Percentiles rank a stretch among this genome's conserved stretches.
phyloP scores from a whole-genome alignment of 495 filamentous ascomycete species.

The Talaromyces adpressus region DNA sequence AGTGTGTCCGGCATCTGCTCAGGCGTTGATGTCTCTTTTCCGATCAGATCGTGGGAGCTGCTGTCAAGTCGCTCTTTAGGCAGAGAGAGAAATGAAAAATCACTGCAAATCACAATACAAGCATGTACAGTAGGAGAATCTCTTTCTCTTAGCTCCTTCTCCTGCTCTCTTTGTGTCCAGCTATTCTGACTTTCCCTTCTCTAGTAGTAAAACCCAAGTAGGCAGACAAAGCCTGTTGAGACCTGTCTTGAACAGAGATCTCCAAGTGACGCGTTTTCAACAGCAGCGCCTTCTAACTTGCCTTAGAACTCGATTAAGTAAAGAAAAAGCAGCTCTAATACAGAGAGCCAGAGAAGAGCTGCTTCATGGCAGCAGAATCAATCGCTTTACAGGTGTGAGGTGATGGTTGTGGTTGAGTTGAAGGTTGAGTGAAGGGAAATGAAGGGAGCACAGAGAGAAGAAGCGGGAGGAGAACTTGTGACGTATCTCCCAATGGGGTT shows the following conservation, averaged over 20 bases:
- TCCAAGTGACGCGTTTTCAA: background rate
- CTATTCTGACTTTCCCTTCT: background rate
- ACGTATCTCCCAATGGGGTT: background rate
- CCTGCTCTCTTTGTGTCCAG: background rate
- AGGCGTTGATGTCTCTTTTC: background rate
- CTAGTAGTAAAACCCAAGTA: background rate
- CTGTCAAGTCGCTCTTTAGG: slow-evolving; percentile 2
- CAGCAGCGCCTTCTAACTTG: slow-evolving; percentile 7
- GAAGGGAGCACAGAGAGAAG: slow-evolving; percentile 13
- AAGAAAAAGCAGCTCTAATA: slow-evolving; percentile 28
- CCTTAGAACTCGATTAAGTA: slow-evolving; percentile 20
- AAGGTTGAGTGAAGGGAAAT: slow-evolving; percentile 15
- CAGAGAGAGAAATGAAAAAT: background rate
- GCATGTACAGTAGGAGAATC: slow-evolving; percentile 8
- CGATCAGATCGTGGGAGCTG: background rate
- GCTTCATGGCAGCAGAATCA: slow-evolving; percentile 32
- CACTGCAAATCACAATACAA: slow-evolving; percentile 1
- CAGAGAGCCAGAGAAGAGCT: slow-evolving; percentile 28
- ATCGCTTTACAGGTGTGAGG: slow-evolving; percentile 38
- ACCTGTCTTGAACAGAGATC: background rate
- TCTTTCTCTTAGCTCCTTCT: background rate
- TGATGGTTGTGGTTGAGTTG: slow-evolving; percentile 18
- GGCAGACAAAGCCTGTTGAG: background rate
- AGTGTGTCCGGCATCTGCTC: background rate
- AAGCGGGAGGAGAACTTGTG: slow-evolving; percentile 10